Evolutionary conservation across 495 filamentous ascomycete species (phyloP).

Genomic region (Evernia prunastri): DNA sequence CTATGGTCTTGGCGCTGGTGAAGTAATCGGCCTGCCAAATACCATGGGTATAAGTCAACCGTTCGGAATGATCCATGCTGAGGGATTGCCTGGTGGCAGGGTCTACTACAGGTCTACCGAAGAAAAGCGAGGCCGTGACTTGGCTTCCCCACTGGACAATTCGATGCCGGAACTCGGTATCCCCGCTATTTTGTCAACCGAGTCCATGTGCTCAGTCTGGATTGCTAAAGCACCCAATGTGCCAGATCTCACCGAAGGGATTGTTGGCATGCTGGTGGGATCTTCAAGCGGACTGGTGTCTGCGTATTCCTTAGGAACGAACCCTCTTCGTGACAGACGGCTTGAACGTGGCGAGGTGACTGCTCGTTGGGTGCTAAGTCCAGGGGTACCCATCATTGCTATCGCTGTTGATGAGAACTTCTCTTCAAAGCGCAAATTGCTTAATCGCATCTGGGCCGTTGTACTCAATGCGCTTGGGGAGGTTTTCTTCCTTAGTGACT

Average conservation of each 20-base stretch:
- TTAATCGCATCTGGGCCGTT: conserved; percentile 75
- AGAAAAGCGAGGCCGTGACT: conserved; percentile 73
- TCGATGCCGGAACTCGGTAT: conserved; percentile 57
- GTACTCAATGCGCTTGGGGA: conserved; percentile 89
- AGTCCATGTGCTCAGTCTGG: conserved; percentile 75
- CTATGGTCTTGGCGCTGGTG: conserved; percentile 71
- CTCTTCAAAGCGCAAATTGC: conserved; percentile 56
- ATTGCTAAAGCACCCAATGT: conserved; percentile 76
- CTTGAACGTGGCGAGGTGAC: conserved; percentile 70
- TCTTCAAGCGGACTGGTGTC: conserved; percentile 83
- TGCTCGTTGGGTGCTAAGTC: conserved; percentile 80
- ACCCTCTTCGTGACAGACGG: conserved; percentile 57
- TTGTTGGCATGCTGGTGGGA: conserved; percentile 75
- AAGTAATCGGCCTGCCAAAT: conserved; percentile 69
- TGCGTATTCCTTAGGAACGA: conserved; percentile 67
- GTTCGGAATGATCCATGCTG: conserved; percentile 76
- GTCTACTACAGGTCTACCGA: conserved; percentile 65
- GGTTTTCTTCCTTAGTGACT: conserved; percentile 71
- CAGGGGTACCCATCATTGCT: conserved; percentile 84
- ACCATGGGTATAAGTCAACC: conserved; percentile 82
- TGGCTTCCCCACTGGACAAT: conserved; percentile 48
- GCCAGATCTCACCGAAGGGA: conserved; percentile 63
- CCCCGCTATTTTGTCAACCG: conserved; percentile 57
- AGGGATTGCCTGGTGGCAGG: conserved; percentile 74
- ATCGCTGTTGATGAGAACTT: conserved; percentile 81